These are phyloP conservation scores for Pleoardoris graminearum DNA, from an alignment of 2,329 filamentous ascomycete species.

Conservation along the genomic window DNA sequence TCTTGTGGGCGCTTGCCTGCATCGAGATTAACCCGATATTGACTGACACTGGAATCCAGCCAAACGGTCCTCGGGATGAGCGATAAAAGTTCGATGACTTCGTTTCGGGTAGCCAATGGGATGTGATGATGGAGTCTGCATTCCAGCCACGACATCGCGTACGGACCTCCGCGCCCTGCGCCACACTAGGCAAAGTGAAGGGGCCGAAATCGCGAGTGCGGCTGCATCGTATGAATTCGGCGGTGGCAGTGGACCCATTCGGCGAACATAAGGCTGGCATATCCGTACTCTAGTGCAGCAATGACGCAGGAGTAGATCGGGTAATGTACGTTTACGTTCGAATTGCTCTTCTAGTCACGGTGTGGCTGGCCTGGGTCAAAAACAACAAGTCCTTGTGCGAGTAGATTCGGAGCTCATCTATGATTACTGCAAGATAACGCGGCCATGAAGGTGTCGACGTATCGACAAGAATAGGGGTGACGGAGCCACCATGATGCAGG, in stretches of 20 bases:
- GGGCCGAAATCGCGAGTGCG: conserved; percentile 1
- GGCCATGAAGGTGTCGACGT: neutral
- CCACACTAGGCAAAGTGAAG: neutral
- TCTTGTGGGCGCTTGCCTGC: conserved; percentile 9
- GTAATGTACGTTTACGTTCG: neutral
- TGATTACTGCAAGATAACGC: neutral
- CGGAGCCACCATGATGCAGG: neutral
- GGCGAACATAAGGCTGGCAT: neutral
- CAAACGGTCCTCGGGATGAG: conserved; percentile 11
- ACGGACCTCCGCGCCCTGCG: neutral
- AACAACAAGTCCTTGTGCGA: neutral
- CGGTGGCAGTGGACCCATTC: neutral
- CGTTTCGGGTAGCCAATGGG: conserved; percentile 3
- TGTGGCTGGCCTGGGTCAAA: neutral
- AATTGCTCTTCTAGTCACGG: conserved; percentile 2
- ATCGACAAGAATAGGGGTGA: neutral
- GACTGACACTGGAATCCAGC: conserved; percentile 10
- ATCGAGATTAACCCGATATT: conserved; percentile 21
- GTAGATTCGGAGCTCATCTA: neutral
- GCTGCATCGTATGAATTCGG: neutral
- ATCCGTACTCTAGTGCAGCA: neutral
- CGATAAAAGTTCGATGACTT: neutral
- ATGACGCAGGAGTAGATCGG: conserved; percentile 5
- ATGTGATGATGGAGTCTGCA: neutral
- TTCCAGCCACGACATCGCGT: neutral